A percentile compares a stretch with the other conserved stretches of the same genome.
Conservation (phyloP, 179 eudicot genomes). For the Corrigiola litoralis region DNA sequence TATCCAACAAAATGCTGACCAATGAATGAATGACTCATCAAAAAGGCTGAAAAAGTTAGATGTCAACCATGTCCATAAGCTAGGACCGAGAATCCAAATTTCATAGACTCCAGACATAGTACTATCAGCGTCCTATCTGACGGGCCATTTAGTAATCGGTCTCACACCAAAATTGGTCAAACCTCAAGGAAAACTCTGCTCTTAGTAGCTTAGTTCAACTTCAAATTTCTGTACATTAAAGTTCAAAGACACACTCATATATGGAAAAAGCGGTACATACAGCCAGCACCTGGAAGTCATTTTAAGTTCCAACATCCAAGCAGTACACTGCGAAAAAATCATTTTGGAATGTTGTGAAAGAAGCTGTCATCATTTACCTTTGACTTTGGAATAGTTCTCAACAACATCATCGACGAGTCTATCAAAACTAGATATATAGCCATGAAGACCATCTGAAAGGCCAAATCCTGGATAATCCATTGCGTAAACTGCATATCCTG, state of each 20-base stretch:
- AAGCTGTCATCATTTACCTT: constrained; percentile 37
- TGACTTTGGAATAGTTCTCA: constrained; percentile 66
- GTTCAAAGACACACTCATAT: too few species aligned
- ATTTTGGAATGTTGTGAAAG: neutral
- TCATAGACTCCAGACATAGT: too few species aligned
- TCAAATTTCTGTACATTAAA: neutral
- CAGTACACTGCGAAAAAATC: neutral
- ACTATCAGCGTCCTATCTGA: neutral
- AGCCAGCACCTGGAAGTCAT: too few species aligned
- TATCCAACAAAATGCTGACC: neutral
- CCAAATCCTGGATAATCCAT: constrained; percentile 99
- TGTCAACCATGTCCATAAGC: too few species aligned
- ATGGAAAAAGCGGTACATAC: too few species aligned
- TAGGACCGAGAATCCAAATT: too few species aligned
- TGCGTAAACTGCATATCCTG: constrained; percentile 85
- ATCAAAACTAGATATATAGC: constrained; percentile 74
- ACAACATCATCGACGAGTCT: constrained; percentile 72
- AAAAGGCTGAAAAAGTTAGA: neutral
- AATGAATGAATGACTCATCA: neutral
- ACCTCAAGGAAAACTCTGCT: too few species aligned
- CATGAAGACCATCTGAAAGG: constrained; percentile 97
- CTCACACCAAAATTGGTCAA: too few species aligned
- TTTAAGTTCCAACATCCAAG: too few species aligned
- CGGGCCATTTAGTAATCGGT: too few species aligned
- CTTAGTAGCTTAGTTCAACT: too few species aligned